phyloP scores from a whole-genome alignment of 345 rosid genomes.

The Garcia nutans region DNA sequence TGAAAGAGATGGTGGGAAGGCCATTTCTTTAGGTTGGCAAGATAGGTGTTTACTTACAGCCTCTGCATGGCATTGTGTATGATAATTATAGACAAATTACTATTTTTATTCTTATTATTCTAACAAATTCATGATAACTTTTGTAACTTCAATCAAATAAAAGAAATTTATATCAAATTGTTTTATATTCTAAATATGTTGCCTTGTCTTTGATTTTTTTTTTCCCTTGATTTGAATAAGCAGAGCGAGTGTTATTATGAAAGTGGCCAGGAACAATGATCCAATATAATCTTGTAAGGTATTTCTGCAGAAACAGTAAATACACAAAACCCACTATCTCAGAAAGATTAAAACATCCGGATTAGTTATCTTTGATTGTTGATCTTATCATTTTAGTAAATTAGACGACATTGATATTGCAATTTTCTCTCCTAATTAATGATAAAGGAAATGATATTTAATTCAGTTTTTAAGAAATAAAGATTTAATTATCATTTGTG shows the following conservation, averaged over 20 bases:
- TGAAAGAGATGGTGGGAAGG: constrained; percentile 54
- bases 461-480: background rate
- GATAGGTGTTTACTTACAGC: constrained; percentile 56
- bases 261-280: no score
- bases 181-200: background rate
- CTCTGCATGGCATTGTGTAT: constrained; percentile 58
- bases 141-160: constrained; percentile 23
- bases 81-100: background rate
- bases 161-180: background rate
- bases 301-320: no score
- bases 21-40: constrained; percentile 63
- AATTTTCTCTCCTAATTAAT: no score
- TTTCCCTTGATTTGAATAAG: no score
- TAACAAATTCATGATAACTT: constrained; percentile 24
- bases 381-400: no score
- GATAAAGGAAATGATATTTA: no score
- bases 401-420: no score
- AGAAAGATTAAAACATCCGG: no score
- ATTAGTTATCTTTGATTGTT: no score
- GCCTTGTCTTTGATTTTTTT: background rate
- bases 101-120: background rate
- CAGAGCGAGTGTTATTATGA: no score
- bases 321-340: no score
- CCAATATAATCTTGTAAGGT: no score
- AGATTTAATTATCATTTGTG: background rate